Base-by-base conservation (phyloP, 495 filamentous ascomycete species). In the Daldinia grandis region DNA sequence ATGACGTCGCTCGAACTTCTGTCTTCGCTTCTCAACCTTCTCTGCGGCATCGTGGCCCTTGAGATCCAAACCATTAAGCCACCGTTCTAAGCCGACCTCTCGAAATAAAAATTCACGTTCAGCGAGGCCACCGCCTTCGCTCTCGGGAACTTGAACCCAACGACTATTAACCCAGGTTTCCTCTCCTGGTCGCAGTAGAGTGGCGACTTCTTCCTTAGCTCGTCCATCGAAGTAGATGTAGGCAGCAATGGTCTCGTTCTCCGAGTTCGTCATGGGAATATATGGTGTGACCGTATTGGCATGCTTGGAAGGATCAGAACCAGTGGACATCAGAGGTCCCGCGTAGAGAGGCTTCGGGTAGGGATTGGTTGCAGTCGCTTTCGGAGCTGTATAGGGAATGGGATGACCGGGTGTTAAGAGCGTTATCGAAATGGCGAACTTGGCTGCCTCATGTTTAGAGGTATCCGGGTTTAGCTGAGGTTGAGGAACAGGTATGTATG, bases 151-250 rank as follows among this genome's bases (percentile, higher is more conserved):
- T 74, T 95, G 93, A 65, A 99, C 95, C 95, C 95, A 99, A 76
- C 95, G 84, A 9, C 94, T 97, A 71, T 97, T 98, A 25, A 99
- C 97, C 95, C 95, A 99, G 0, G 95, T 99, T 79, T 99, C 95
- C 69, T 98, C 95, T 44, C 96, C 96, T 19, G 94, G 89, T 60
- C 95, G 86, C 35, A 99, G 84, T 44, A 99, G 81, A 33, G 95
- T 99, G 61, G 95, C 95, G 15, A 98, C 97, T 78, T 99, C 95
- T 74, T 99, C 95, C 80, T 99, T 98, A 30, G 88, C 85, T 54
- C 96, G 85, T 12, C 95, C 95, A 78, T 99, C 95, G 74, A 99
- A 99, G 82, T 98, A 98, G 63, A 99, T 98, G 76, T 99, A 99
- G 12, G 95, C 95, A 17, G 95, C 95, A 59, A 99, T 93, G 2